Evolutionary conservation across 345 rosid species (phyloP).

Genomic region (Erysimum cheiranthoides): DNA sequence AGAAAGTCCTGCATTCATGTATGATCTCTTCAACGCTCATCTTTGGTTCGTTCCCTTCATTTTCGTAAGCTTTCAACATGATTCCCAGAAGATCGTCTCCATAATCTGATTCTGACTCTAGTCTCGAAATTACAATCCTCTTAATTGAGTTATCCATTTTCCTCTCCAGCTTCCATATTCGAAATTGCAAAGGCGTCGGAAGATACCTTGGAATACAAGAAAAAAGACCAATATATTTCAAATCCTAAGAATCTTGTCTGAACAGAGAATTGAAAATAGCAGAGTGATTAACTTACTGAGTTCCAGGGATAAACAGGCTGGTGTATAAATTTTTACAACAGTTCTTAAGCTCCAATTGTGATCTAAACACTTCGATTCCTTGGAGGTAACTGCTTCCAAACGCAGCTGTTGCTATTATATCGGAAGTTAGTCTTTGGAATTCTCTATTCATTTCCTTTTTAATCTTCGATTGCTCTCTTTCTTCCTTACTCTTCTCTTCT

Average conservation of each 20-base stretch:
- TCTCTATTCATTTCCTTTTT: conserved; percentile 41
- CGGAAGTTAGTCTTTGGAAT: conserved; percentile 48
- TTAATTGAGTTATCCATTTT: conserved; percentile 41
- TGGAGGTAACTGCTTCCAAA: conserved; percentile 54
- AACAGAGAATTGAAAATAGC: conserved; percentile 1
- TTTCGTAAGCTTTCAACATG: conserved; percentile 42
- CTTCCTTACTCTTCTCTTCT: conserved; percentile 28
- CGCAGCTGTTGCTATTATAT: conserved; percentile 53
- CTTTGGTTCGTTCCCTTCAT: conserved; percentile 23
- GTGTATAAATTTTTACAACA: conserved; percentile 13
- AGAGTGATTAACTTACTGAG: conserved; percentile 36
- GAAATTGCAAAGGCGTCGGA: conserved; percentile 50
- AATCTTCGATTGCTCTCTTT: neutral
- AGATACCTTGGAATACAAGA: conserved; percentile 49
- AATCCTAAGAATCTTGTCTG: neutral
- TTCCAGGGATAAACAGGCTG: conserved; percentile 48
- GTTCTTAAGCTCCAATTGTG: conserved; percentile 48
- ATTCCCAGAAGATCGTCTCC: conserved; percentile 57
- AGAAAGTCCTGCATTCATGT: conserved; percentile 66
- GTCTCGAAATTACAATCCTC: conserved; percentile 43
- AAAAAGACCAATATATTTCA: neutral
- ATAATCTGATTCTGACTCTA: conserved; percentile 22
- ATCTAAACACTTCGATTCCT: conserved; percentile 52
- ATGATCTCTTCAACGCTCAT: conserved; percentile 46
- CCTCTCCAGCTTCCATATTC: conserved; percentile 56